These are phyloP conservation scores for Nigrospora oryzae DNA, from an alignment of 2,329 filamentous ascomycete species.

Conservation along the genomic window DNA sequence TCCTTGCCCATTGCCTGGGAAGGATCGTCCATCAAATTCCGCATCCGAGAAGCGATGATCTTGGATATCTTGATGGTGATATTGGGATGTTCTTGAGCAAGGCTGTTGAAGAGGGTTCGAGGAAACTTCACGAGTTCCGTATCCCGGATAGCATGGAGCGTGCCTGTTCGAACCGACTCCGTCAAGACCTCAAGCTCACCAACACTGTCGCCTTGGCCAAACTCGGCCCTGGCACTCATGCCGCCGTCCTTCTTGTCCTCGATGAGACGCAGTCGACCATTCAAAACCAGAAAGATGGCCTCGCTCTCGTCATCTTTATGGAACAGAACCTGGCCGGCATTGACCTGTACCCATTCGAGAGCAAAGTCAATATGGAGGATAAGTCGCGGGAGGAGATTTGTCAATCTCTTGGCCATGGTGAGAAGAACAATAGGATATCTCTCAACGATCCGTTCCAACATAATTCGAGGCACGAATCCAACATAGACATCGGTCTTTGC, in stretches of 20 bases:
- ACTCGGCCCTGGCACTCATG: slow-evolving; percentile 83
- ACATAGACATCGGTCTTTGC: slow-evolving; percentile 99
- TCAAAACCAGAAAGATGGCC: slow-evolving; percentile 95
- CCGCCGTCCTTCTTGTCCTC: slow-evolving; percentile 73
- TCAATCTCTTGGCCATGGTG: slow-evolving; percentile 93
- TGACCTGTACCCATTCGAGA: slow-evolving; percentile 95
- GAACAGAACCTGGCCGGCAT: slow-evolving; percentile 89
- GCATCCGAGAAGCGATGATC: slow-evolving; percentile 93
- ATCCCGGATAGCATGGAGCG: slow-evolving; percentile 89
- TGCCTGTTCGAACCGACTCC: slow-evolving; percentile 82
- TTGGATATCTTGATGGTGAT: slow-evolving; percentile 99
- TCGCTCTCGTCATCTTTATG: slow-evolving; percentile 93
- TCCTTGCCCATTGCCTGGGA: slow-evolving; percentile 59
- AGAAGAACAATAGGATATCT: slow-evolving; percentile 84
- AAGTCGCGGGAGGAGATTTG: slow-evolving; percentile 76
- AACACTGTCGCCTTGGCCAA: slow-evolving; percentile 93
- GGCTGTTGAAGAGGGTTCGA: slow-evolving; percentile 91
- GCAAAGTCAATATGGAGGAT: slow-evolving; percentile 98
- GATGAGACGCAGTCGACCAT: slow-evolving; percentile 80
- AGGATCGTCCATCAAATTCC: slow-evolving; percentile 76
- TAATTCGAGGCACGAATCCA: slow-evolving; percentile 78
- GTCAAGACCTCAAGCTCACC: slow-evolving; percentile 96
- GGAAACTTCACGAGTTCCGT: slow-evolving; percentile 96
- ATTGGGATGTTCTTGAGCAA: slow-evolving; percentile 92
- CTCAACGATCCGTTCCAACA: slow-evolving; percentile 87